Base-by-base conservation (phyloP, 163 green algal genomes). In the Scenedesmus sp. region DNA sequence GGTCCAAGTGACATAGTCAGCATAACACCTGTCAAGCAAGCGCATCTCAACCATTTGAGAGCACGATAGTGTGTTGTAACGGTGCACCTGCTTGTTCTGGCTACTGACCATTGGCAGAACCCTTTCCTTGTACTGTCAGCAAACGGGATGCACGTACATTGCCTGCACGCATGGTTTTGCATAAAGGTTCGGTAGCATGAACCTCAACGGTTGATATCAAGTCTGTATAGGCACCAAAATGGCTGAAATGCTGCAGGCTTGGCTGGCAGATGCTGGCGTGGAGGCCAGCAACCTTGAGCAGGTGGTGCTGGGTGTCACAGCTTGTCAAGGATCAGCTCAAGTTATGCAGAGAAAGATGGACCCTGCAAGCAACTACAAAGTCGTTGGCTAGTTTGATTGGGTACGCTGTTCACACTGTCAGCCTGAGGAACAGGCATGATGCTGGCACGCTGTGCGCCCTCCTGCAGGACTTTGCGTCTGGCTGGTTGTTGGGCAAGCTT, bases 401-500 rank as follows among this genome's bases (percentile, higher is more conserved):
- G 33, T 59, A 18, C 70, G 30, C 51, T 46, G 70, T 78, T 35
- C 49, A 51, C 33, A 22, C 37, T 70, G 56, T 12, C 56, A 70
- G 56, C 56, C 56, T 70, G 56, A 70, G 56, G 56, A 20, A 33
- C 13, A 70, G 16, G 30, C 30, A 40, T 44, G 59, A 84, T 56
- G 68, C 10, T 42, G 37, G 37, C 35, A 56, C n/a, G 35, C 20
- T 70, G 59, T 13, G 33, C 83, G 49, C n/a, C 40, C 30, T 81
- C 20, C 56, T 37, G 12, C 93, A 98, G 95, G 94, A 96, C 46
- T 96, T 98, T 89, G 93, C 96, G 0, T 94, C 87, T 72, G 96
- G 96, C 35, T 97, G 94, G 85, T 40, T 94, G n/a, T 94, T 97
- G 78, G 96, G 94, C 1, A 92, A 95, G 89, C 83, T 98, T 2